A percentile compares a stretch with the other conserved stretches of the same genome.
Conservation (phyloP, 2,329 filamentous ascomycete genomes). For the Curvularia spicifera region DNA sequence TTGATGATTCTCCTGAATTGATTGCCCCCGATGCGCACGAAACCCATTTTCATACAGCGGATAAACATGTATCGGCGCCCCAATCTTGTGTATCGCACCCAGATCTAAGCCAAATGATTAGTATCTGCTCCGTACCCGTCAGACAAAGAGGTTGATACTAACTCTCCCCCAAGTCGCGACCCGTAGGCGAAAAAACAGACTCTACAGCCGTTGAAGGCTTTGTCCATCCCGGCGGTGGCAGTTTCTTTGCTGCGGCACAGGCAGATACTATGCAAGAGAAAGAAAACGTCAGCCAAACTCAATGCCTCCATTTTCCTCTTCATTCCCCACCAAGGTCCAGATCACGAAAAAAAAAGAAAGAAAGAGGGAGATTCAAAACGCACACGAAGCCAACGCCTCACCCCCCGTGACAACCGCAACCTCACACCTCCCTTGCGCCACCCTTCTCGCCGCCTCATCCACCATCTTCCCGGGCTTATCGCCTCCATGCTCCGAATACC, state of each 20-base stretch:
- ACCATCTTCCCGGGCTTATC: constrained; percentile 67
- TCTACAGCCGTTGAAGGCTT: constrained; percentile 55
- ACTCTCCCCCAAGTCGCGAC: constrained; percentile 53
- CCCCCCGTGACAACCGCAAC: constrained; percentile 68
- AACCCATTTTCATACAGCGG: constrained; percentile 71
- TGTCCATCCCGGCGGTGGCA: constrained; percentile 68
- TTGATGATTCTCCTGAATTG: constrained; percentile 60
- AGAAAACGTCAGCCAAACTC: not conserved
- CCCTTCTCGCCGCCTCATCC: constrained; percentile 67
- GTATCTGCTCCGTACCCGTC: not conserved
- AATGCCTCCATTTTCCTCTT: too few relatives aligned
- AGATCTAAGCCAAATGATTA: constrained; percentile 52
- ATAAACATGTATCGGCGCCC: constrained; percentile 70
- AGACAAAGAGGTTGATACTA: constrained; percentile 31
- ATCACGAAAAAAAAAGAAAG: not conserved
- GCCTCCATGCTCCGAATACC: constrained; percentile 66
- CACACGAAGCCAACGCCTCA: constrained; percentile 68
- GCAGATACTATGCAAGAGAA: constrained; percentile 51
- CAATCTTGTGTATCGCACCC: constrained; percentile 64
- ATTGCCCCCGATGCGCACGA: constrained; percentile 63
- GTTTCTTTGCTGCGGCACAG: constrained; percentile 58
- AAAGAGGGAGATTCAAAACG: constrained; percentile 19
- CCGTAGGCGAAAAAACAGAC: constrained; percentile 60
- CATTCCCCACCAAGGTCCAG: too few relatives aligned
- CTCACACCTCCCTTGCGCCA: constrained; percentile 59